Evolutionary conservation across 129 eudicot genomes (phyloP).

Genomic region (Cynara cardunculus): DNA sequence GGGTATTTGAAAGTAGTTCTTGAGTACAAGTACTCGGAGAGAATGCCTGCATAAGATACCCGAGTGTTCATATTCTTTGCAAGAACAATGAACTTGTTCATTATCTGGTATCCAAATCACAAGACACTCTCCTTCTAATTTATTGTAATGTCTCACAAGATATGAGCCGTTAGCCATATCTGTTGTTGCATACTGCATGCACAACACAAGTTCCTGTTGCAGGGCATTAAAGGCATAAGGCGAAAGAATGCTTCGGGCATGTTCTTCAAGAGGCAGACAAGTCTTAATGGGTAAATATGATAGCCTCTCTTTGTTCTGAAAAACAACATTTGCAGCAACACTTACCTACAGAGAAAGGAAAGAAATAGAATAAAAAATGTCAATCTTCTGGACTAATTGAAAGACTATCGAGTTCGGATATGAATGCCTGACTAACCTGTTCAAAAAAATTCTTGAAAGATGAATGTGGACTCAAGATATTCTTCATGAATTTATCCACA

Average conservation of each 20-base stretch:
- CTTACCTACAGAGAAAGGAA: conserved; percentile 35
- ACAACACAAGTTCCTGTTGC: conserved; percentile 59
- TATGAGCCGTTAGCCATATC: conserved; percentile 69
- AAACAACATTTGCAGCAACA: conserved; percentile 34
- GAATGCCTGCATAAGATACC: conserved; percentile 66
- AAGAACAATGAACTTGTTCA: conserved; percentile 77
- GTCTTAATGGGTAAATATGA: conserved; percentile 46
- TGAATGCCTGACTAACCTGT: conserved; percentile 38
- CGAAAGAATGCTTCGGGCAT: conserved; percentile 59
- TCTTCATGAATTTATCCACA: conserved; percentile 52
- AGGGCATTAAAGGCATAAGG: conserved; percentile 59
- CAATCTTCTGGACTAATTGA: background rate
- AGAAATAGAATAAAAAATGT: conserved; percentile 7
- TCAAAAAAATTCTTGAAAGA: conserved; percentile 48
- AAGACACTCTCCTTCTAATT: conserved; percentile 62
- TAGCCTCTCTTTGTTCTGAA: conserved; percentile 37
- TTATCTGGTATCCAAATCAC: conserved; percentile 65
- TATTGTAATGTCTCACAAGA: conserved; percentile 66
- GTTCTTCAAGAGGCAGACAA: conserved; percentile 75
- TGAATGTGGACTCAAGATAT: conserved; percentile 46
- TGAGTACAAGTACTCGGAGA: conserved; percentile 53
- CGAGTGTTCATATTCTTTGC: conserved; percentile 72
- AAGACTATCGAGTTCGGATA: background rate
- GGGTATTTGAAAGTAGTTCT: conserved; percentile 71
- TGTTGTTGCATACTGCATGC: conserved; percentile 63